Base-by-base conservation (phyloP, 169 alveolate species). In the Fabrea salina region DNA sequence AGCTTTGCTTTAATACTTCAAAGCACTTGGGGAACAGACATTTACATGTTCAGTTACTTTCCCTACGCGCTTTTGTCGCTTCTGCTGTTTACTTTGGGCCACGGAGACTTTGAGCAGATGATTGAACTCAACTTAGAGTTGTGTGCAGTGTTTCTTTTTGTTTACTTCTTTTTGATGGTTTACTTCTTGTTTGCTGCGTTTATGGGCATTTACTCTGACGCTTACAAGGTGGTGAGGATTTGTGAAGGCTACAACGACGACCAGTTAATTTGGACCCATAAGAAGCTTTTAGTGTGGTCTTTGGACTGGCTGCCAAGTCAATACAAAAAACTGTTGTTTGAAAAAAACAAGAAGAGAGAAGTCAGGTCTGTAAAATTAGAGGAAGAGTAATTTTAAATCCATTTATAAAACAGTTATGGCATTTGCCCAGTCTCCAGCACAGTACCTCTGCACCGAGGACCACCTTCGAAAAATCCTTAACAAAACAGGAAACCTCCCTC, bases 381-480 rank as follows among this genome's bases (percentile, higher is more conserved):
- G 22, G 56, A 47, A 47, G 56, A 47, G n/a, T n/a, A n/a, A n/a
- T n/a, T n/a, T n/a, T n/a, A n/a, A n/a, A n/a, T n/a, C n/a, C n/a
- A n/a, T n/a, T n/a, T n/a, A n/a, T n/a, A n/a, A n/a, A n/a, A n/a
- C n/a, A n/a, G n/a, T n/a, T n/a, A n/a, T n/a, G n/a, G n/a, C n/a
- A n/a, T n/a, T n/a, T n/a, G n/a, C n/a, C n/a, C n/a, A n/a, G n/a
- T 70, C 79, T 6, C 79, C 79, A 5, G 79, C 79, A 1, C 59
- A 43, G 19, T 44, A 22, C 37, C 67, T 70, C 11, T 25, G 54
- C 3, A 50, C 79, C 44, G 89, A 83, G 80, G 90, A 82, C 82
- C 89, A 68, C 72, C 82, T 82, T 35, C 82, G 67, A 75, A 89
- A 84, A 67, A 89, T 89, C 86, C 83, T 66, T 44, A 75, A 64